A percentile compares a stretch with the other conserved stretches of the same genome.
Conservation (phyloP, 2,329 filamentous ascomycete species). For the Cadophora luteo-olivacea region DNA sequence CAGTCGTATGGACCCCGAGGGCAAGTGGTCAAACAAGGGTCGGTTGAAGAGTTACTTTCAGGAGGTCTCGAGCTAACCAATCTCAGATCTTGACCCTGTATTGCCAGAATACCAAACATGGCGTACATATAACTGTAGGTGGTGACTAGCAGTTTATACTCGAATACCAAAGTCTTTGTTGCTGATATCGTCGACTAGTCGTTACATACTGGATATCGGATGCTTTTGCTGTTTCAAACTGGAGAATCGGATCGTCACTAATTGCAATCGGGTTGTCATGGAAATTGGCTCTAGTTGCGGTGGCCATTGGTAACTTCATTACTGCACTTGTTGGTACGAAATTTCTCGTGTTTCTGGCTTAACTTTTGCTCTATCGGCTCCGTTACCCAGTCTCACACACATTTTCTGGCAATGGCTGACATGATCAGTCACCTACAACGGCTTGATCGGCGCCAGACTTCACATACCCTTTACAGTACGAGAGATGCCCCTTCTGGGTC, state of each 20-base stretch:
- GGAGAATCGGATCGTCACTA: slow-evolving; percentile 32
- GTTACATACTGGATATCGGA: slow-evolving; percentile 37
- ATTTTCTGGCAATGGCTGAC: neutral
- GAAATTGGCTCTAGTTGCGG: slow-evolving; percentile 32
- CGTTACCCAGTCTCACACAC: neutral
- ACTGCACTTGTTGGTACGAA: slow-evolving; percentile 29
- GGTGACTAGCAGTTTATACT: neutral
- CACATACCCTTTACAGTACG: slow-evolving; percentile 40
- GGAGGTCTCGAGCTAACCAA: neutral
- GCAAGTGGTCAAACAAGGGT: slow-evolving; percentile 23
- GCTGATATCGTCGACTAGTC: slow-evolving; percentile 1
- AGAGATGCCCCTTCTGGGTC: neutral
- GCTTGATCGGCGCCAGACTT: slow-evolving; percentile 38
- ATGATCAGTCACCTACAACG: slow-evolving; percentile 32
- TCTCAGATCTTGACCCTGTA: slow-evolving; percentile 17
- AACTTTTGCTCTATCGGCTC: neutral
- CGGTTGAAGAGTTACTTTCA: no score
- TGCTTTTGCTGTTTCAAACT: slow-evolving; percentile 33
- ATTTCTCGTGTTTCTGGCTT: neutral
- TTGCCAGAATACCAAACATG: slow-evolving; percentile 18
- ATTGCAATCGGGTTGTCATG: slow-evolving; percentile 34
- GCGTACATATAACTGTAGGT: slow-evolving; percentile 22
- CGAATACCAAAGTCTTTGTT: neutral
- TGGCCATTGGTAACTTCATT: slow-evolving; percentile 32
- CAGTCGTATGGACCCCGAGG: slow-evolving; percentile 19